Base-by-base conservation (phyloP, 768 basidiomycete species). In the Tricholoma hemisulphureum region DNA sequence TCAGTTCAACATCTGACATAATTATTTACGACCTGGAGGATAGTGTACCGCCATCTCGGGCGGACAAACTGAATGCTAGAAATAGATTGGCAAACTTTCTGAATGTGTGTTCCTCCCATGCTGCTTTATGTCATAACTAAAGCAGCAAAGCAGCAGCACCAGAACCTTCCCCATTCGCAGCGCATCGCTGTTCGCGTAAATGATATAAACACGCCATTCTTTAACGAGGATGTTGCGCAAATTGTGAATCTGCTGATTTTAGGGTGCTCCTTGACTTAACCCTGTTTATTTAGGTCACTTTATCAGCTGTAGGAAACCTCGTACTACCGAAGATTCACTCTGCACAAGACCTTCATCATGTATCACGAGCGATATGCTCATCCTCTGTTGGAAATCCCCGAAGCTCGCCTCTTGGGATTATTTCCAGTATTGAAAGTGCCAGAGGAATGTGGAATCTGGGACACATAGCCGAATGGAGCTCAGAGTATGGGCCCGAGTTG, bases 21-120 rank as follows among this genome's bases (percentile, higher is more conserved):
- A 76, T 94, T 32, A 87, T 93, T 23, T 95, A 93, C 65, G 94
- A 96, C 75, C 77, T 96, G 11, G 94, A 95, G 69, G 94, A 96
- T 69, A 89, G 89, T 59, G 84, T 95, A 0, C 75, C 91, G 4
- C 88, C 88, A 5, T 75, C 84, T 4, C 80, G 82, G 28, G 71
- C 75, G 24, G 84, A 85, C 57, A 91, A 92, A 69, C 71, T 72
- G 20, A 71, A 77, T 52, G 88, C 91, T 0, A 77, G 91, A 57
- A 66, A 67, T 6, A 76, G 83, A 7, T 74, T 91, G 4, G 68
- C 71, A 32, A 71, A 73, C 7, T 93, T 89, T 65, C 72, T 89
- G 26, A 67, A 71, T 43, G 91, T 84, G 67, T 64, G 78, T 55
- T 45, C 56, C 56, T 48, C 14, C 45, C 39, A 43, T 51, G 37